Evolutionary conservation across 768 basidiomycete genomes (phyloP).

Genomic region (Suillus discolor): DNA sequence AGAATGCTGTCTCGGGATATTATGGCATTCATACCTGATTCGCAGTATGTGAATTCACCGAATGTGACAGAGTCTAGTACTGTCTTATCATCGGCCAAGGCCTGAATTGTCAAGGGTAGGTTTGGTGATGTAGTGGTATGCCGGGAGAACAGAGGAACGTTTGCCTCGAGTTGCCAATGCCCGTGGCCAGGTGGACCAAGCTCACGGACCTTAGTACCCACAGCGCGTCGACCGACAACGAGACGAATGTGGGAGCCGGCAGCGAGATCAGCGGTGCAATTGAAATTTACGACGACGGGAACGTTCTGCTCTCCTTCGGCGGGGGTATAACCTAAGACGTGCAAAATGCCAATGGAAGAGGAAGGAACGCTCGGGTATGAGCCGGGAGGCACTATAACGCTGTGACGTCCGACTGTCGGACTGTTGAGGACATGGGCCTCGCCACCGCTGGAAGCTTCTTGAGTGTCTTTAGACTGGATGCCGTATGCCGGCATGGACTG

Average conservation of each 20-base stretch:
- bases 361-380: slow-evolving; percentile 36
- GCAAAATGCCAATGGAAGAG: slow-evolving; percentile 57
- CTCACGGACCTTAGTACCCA: slow-evolving; percentile 66
- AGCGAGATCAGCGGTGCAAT: slow-evolving; percentile 29
- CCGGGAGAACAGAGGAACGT: slow-evolving; percentile 56
- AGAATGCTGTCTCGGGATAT: not conserved
- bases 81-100: slow-evolving; percentile 52
- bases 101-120: slow-evolving; percentile 63
- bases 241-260: slow-evolving; percentile 63
- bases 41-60: slow-evolving; percentile 71
- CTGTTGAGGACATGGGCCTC: not conserved
- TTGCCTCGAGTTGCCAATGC: slow-evolving; percentile 66
- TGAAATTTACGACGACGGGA: slow-evolving; percentile 61
- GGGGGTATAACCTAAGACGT: slow-evolving; percentile 67
- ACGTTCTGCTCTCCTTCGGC: slow-evolving; percentile 64
- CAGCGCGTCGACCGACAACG: slow-evolving; percentile 68
- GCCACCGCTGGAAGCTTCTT: not conserved
- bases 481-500: slow-evolving; percentile 6
- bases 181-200: slow-evolving; percentile 49
- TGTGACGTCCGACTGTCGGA: slow-evolving; percentile 17
- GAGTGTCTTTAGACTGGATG: not conserved
- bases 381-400: slow-evolving; percentile 11
- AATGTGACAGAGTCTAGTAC: slow-evolving; percentile 68
- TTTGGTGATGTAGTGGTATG: slow-evolving; percentile 41
- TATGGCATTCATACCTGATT: slow-evolving; percentile 37